Evolutionary conservation across 768 basidiomycete species (phyloP).

Genomic region (Clitopilus passeckerianus): DNA sequence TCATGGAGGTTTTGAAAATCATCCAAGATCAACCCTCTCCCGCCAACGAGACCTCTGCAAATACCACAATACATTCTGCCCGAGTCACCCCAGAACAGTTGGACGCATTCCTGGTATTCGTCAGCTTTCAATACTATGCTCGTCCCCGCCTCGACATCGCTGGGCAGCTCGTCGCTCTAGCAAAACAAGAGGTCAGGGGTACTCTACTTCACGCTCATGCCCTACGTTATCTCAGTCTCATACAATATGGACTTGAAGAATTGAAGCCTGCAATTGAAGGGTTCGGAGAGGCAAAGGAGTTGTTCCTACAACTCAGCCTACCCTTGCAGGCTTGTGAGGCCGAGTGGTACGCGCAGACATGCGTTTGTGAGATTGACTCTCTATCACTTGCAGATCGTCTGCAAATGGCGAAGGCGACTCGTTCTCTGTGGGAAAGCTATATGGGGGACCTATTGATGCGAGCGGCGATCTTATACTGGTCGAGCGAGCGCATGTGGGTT

Average conservation of each 20-base stretch:
- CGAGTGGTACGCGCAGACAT: too few relatives aligned
- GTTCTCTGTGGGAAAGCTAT: neutral
- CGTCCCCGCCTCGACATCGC: neutral
- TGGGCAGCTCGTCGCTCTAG: neutral
- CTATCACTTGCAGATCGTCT: too few relatives aligned
- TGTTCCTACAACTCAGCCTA: neutral
- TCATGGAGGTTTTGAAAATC: neutral
- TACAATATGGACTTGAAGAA: neutral
- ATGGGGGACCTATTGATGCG: neutral
- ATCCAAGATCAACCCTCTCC: neutral
- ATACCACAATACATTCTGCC: too few relatives aligned
- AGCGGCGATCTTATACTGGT: neutral
- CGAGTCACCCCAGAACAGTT: neutral
- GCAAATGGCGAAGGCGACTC: neutral
- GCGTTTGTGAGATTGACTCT: too few relatives aligned
- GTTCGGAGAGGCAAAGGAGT: neutral
- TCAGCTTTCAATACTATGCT: neutral
- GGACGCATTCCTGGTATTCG: neutral
- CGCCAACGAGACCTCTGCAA: too few relatives aligned
- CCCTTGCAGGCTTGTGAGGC: neutral
- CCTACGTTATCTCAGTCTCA: neutral
- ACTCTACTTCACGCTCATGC: neutral
- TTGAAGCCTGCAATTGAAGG: neutral
- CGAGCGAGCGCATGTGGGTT: neutral
- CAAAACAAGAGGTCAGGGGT: neutral